Conservation (phyloP, 2,329 filamentous ascomycete genomes). For the Hypomyces rosellus region DNA sequence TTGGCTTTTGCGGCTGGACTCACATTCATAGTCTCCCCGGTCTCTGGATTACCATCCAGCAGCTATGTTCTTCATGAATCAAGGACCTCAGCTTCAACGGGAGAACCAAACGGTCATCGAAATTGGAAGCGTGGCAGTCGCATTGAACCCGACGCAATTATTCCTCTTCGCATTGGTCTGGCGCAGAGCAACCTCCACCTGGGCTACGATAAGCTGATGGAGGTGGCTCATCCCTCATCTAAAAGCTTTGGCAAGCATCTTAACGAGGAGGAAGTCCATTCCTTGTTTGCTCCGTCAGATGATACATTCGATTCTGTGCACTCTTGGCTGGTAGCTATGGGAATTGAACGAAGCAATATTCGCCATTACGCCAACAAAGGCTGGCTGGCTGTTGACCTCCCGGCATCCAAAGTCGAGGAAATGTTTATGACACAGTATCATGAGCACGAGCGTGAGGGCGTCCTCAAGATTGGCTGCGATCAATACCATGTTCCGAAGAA, state of each 20-base stretch:
- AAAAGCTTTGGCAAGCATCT: conserved; percentile 41
- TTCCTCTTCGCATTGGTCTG: conserved; percentile 36
- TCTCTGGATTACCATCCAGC: conserved; percentile 4
- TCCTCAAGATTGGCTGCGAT: conserved; percentile 24
- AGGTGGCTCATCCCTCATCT: conserved; percentile 39
- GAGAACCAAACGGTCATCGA: not conserved
- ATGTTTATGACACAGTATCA: conserved; percentile 12
- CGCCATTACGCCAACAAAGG: conserved; percentile 42
- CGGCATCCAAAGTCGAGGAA: conserved; percentile 10
- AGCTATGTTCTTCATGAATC: conserved; percentile 13
- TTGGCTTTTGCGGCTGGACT: conserved; percentile 7
- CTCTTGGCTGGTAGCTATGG: conserved; percentile 45
- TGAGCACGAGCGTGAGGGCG: conserved; percentile 11
- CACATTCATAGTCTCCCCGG: conserved; percentile 1
- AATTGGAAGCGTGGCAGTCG: conserved; percentile 9
- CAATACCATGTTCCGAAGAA: conserved; percentile 33
- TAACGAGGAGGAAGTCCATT: conserved; percentile 34
- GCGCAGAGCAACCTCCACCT: conserved; percentile 37
- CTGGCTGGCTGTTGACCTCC: conserved; percentile 25
- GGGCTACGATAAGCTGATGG: conserved; percentile 35
- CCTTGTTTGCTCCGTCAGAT: conserved; percentile 33
- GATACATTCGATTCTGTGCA: conserved; percentile 44
- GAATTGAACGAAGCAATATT: conserved; percentile 42
- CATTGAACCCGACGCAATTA: conserved; percentile 6
- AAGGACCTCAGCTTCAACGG: conserved; percentile 1